Evolutionary conservation across 2,329 filamentous ascomycete genomes (phyloP).

Genomic region (Neofusicoccum parvum): DNA sequence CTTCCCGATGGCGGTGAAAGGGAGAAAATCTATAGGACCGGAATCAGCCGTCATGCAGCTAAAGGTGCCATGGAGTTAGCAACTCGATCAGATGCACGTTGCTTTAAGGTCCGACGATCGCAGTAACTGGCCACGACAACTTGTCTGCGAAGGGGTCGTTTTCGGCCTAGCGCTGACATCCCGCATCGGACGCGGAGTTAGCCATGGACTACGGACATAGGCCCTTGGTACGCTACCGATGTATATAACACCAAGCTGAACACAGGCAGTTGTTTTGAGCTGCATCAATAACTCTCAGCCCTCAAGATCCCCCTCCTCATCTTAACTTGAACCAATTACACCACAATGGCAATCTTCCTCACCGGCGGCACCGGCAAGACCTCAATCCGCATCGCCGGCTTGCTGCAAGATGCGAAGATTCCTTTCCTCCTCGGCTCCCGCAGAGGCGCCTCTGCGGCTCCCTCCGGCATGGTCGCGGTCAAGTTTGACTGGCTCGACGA

Average conservation of each 20-base stretch:
- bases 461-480: not conserved
- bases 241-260: not conserved
- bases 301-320: not conserved
- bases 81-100: no score
- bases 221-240: not conserved
- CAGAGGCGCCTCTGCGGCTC: not conserved
- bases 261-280: not conserved
- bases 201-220: not conserved
- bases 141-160: not conserved
- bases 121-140: no score
- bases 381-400: conserved; percentile 41
- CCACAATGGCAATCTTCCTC: conserved; percentile 42
- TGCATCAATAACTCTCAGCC: not conserved
- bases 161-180: not conserved
- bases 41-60: no score
- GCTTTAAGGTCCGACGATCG: no score
- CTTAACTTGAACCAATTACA: conserved; percentile 8
- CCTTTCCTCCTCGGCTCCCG: conserved; percentile 44
- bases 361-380: conserved; percentile 52
- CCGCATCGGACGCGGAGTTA: not conserved
- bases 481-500: conserved; percentile 52
- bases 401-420: conserved; percentile 31
- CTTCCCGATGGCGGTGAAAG: no score
- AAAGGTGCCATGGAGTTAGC: not conserved
- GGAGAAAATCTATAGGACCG: no score